These are phyloP conservation scores for Vachellia collinsii DNA, from an alignment of 306 rosid species.

Conservation along the genomic window DNA sequence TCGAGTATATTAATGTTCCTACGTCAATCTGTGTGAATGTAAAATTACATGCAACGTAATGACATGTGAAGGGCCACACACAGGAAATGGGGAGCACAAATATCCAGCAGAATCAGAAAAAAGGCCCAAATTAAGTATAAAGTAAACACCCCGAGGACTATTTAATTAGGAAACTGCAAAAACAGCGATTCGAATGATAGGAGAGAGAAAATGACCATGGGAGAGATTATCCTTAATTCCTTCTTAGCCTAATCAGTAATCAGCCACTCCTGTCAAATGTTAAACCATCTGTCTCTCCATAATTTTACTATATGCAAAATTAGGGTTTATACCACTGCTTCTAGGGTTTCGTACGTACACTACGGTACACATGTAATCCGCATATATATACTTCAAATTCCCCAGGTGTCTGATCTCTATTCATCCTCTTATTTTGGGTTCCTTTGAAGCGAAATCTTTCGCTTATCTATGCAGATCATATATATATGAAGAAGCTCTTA, in stretches of 20 bases:
- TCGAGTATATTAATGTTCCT: slow-evolving; percentile 26
- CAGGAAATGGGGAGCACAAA: slow-evolving; percentile 64
- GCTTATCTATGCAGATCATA: neutral
- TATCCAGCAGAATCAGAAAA: slow-evolving; percentile 56
- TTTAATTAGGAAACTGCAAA: slow-evolving; percentile 54
- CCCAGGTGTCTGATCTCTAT: neutral
- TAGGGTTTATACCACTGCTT: slow-evolving; percentile 55
- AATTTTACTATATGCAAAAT: slow-evolving; percentile 26
- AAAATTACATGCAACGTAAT: slow-evolving; percentile 58
- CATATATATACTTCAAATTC: neutral
- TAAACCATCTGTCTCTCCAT: neutral
- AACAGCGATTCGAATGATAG: slow-evolving; percentile 63
- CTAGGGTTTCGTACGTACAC: slow-evolving; percentile 53
- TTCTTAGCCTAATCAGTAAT: slow-evolving; percentile 38
- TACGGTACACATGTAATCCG: neutral
- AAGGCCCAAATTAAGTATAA: slow-evolving; percentile 57
- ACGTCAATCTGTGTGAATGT: slow-evolving; percentile 44
- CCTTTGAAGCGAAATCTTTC: neutral
- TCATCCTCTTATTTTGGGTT: neutral
- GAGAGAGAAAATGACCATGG: slow-evolving; percentile 48
- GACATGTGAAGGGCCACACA: slow-evolving; percentile 9
- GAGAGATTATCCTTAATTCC: slow-evolving; percentile 35
- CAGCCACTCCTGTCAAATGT: neutral
- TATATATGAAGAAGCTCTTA: neutral
- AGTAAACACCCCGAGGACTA: slow-evolving; percentile 47